phyloP scores from a whole-genome alignment of 2,329 filamentous ascomycete genomes.

The Gliomastix tumulicola region DNA sequence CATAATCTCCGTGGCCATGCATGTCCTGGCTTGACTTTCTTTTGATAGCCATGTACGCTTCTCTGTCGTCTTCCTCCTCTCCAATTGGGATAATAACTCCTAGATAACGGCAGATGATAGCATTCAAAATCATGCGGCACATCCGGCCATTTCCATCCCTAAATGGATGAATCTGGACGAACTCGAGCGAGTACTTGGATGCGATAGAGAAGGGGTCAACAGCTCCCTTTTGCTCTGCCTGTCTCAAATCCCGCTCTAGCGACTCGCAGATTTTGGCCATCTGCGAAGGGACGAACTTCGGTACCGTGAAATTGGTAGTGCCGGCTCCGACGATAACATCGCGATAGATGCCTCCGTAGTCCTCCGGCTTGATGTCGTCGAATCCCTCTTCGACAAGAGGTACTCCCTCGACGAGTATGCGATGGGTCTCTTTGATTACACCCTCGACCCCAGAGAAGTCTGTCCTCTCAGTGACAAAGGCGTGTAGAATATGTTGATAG shows the following conservation, averaged over 20 bases:
- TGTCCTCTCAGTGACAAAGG: slow-evolving; percentile 3
- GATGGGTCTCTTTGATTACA: slow-evolving; percentile 11
- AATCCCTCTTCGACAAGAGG: slow-evolving; percentile 3
- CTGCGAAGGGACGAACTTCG: slow-evolving; percentile 12
- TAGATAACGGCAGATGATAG: slow-evolving; percentile 20
- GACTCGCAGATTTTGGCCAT: slow-evolving; percentile 17
- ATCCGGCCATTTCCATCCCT: slow-evolving; percentile 28
- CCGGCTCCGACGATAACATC: slow-evolving; percentile 13
- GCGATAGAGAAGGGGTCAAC: slow-evolving; percentile 21
- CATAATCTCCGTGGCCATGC: background rate
- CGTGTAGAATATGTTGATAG: slow-evolving; percentile 9
- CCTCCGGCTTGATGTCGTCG: slow-evolving; percentile 1
- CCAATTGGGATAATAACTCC: slow-evolving; percentile 13
- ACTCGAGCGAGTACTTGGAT: slow-evolving; percentile 15
- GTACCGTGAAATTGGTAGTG: slow-evolving; percentile 15
- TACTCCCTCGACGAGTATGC: slow-evolving; percentile 7
- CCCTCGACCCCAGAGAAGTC: slow-evolving; percentile 10
- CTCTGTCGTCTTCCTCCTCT: slow-evolving; percentile 9
- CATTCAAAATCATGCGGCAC: slow-evolving; percentile 27
- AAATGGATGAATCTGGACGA: slow-evolving; percentile 31
- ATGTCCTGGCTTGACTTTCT: slow-evolving; percentile 2
- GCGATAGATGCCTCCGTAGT: slow-evolving; percentile 17
- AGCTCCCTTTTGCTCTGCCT: background rate
- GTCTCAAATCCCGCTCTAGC: slow-evolving; percentile 9
- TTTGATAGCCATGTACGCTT: slow-evolving; percentile 10